phyloP scores from a whole-genome alignment of 208 protist species.

The Crithidia expoeki region DNA sequence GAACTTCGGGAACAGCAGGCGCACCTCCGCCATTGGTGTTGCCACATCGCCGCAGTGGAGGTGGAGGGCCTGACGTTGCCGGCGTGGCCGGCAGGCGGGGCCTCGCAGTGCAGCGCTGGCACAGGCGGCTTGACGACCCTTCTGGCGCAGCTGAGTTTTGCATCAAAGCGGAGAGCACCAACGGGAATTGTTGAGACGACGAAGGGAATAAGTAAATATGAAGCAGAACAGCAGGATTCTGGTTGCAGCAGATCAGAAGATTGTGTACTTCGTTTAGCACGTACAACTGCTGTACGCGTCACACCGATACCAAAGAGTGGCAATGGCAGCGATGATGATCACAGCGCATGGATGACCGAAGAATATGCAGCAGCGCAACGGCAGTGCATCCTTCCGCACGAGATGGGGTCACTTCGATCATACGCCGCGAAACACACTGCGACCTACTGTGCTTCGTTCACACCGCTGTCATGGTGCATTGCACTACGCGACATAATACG shows the following conservation, averaged over 20 bases:
- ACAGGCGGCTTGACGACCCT: background rate
- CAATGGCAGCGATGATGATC: background rate
- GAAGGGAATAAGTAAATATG: background rate
- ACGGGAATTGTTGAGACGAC: background rate
- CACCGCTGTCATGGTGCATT: conserved; percentile 10
- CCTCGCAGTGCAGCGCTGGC: background rate
- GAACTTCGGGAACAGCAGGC: conserved; percentile 6
- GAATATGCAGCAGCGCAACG: background rate
- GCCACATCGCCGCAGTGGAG: conserved; percentile 19
- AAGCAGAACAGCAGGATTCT: background rate
- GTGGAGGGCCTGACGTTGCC: conserved; percentile 24
- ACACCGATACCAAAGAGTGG: background rate
- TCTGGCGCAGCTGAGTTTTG: conserved; percentile 9
- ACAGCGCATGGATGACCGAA: background rate
- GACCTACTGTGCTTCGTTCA: background rate
- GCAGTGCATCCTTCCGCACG: background rate
- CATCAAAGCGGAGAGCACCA: background rate
- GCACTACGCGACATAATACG: conserved; percentile 8
- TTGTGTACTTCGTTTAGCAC: conserved; percentile 3
- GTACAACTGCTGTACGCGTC: background rate
- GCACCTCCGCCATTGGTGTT: conserved; percentile 30
- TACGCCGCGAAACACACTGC: background rate
- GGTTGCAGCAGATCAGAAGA: background rate
- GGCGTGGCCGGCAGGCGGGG: conserved; percentile 11
- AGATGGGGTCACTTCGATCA: background rate